Conservation (phyloP, 2,329 filamentous ascomycete genomes). For the Colletotrichum melonis region DNA sequence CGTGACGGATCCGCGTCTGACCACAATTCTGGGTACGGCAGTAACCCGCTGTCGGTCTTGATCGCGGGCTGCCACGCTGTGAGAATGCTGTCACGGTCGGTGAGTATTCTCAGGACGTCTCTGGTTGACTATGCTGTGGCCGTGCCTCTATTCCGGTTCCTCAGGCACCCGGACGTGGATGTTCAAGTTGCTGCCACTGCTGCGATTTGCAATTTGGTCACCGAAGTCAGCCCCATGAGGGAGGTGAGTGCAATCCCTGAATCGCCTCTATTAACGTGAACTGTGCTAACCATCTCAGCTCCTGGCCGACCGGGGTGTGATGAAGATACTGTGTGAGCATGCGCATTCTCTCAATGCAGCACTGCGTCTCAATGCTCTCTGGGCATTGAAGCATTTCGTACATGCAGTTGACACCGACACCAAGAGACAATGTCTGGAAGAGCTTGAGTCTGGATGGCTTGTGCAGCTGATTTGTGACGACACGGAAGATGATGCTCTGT, state of each 20-base stretch:
- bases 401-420: constrained; percentile 76
- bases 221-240: constrained; percentile 92
- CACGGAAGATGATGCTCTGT: constrained; percentile 63
- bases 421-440: constrained; percentile 82
- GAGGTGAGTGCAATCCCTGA: constrained; percentile 68
- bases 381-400: constrained; percentile 93
- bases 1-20: constrained; percentile 42
- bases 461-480: constrained; percentile 79
- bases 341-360: constrained; percentile 84
- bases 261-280: not conserved
- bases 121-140: constrained; percentile 88
- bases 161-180: constrained; percentile 79
- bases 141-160: constrained; percentile 78
- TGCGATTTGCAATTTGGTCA: constrained; percentile 84
- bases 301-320: constrained; percentile 78
- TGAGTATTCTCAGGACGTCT: constrained; percentile 85
- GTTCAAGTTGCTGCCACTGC: constrained; percentile 89
- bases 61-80: constrained; percentile 87
- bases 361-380: constrained; percentile 86
- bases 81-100: constrained; percentile 84
- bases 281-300: constrained; percentile 58
- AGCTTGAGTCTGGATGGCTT: constrained; percentile 83
- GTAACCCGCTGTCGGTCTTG: constrained; percentile 81
- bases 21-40: constrained; percentile 66
- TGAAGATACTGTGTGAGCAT: constrained; percentile 84